These are phyloP conservation scores for Alternaria gaisen DNA, from an alignment of 2,329 filamentous ascomycete species.

Conservation along the genomic window DNA sequence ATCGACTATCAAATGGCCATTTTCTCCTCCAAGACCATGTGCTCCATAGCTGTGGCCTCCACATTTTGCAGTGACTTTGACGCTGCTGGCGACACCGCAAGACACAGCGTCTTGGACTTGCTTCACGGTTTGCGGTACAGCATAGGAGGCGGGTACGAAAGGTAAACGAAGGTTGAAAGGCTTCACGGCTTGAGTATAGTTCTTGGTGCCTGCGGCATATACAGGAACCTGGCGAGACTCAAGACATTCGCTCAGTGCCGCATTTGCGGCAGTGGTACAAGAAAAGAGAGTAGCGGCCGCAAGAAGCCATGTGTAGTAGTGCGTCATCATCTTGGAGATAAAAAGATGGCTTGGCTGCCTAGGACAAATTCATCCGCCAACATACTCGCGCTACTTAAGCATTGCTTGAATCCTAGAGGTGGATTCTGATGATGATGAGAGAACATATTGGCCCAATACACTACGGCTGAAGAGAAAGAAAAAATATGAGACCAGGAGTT, in stretches of 20 bases:
- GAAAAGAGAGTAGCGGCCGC: constrained; percentile 18
- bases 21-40: constrained; percentile 57
- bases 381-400: constrained; percentile 7
- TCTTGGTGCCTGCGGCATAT: constrained; percentile 29
- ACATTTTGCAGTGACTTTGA: constrained; percentile 66
- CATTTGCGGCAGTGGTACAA: constrained; percentile 12
- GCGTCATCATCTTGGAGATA: constrained; percentile 10
- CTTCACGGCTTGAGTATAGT: constrained; percentile 39
- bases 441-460: not conserved
- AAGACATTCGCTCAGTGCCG: constrained; percentile 31
- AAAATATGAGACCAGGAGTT: not conserved
- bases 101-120: constrained; percentile 65
- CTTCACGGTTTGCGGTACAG: constrained; percentile 60
- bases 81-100: constrained; percentile 60
- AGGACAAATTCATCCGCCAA: not conserved
- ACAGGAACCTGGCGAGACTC: constrained; percentile 25
- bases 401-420: constrained; percentile 1
- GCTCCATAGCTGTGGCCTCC: constrained; percentile 69
- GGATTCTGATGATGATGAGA: not conserved
- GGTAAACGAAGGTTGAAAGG: constrained; percentile 42
- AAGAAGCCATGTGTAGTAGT: constrained; percentile 6
- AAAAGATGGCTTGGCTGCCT: constrained; percentile 2
- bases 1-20: constrained; percentile 59
- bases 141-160: constrained; percentile 62
- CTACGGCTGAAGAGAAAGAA: constrained; percentile 1